These are phyloP conservation scores for Inonotus obliquus DNA, from an alignment of 1,284 basidiomycete species.

Conservation along the genomic window DNA sequence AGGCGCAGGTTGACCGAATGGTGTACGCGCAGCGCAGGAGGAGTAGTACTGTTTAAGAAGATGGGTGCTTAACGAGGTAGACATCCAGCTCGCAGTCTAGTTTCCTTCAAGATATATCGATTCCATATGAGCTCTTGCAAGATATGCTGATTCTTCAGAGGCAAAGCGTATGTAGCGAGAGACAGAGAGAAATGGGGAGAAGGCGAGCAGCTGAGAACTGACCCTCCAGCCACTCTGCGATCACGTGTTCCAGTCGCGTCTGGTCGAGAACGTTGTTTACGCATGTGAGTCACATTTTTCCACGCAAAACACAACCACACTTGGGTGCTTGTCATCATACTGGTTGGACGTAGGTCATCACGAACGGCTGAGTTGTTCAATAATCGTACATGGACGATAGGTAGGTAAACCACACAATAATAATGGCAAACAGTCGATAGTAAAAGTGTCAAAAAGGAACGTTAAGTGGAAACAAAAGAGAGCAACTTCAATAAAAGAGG, in stretches of 20 bases:
- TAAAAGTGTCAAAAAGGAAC: neutral
- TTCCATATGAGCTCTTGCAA: too few relatives aligned
- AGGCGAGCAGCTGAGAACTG: neutral
- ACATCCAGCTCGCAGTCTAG: slow-evolving; percentile 33
- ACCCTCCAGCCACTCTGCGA: neutral
- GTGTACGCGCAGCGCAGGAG: slow-evolving; percentile 27
- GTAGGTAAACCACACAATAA: neutral
- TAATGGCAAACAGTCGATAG: neutral
- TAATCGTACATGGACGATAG: slow-evolving; percentile 7
- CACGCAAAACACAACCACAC: neutral
- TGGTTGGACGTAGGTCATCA: neutral
- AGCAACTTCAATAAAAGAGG: neutral
- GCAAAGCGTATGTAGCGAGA: too few relatives aligned
- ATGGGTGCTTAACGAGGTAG: slow-evolving; percentile 42
- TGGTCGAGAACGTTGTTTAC: neutral
- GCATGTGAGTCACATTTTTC: neutral
- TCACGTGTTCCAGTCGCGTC: neutral
- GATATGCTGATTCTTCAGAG: too few relatives aligned
- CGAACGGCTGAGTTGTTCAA: neutral
- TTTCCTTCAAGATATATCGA: neutral
- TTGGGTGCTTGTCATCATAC: neutral
- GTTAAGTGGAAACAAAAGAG: neutral
- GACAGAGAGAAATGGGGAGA: neutral
- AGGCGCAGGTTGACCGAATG: slow-evolving; percentile 29
- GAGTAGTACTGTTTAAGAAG: slow-evolving; percentile 39